Conservation (phyloP, 2,329 filamentous ascomycete species). For the Fusarium torulosum region DNA sequence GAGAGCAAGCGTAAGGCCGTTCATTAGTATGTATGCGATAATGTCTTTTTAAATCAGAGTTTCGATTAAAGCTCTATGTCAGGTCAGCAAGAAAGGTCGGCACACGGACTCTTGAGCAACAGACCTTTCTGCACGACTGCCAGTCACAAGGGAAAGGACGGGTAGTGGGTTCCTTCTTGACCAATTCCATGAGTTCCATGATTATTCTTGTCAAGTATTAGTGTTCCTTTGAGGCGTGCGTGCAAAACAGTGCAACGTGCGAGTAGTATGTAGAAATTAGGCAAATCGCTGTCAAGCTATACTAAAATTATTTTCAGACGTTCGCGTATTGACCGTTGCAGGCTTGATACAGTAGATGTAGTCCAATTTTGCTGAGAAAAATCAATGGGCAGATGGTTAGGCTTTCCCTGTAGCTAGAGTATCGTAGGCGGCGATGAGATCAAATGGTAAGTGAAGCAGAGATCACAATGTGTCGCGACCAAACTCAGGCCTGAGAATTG, state of each 20-base stretch:
- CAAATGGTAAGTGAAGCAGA: slow-evolving; percentile 2
- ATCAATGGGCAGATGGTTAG: slow-evolving; percentile 3
- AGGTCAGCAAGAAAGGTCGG: slow-evolving; percentile 21
- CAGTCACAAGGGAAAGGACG: slow-evolving; percentile 75
- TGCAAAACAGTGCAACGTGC: slow-evolving; percentile 2
- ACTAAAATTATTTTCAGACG: slow-evolving; percentile 4
- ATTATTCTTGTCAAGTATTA: slow-evolving; percentile 13
- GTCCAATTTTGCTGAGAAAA: slow-evolving; percentile 1
- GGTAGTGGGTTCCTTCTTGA: slow-evolving; percentile 72
- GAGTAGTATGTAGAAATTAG: slow-evolving; percentile 1
- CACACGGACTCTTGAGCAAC: slow-evolving; percentile 35
- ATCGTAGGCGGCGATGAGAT: slow-evolving; percentile 18
- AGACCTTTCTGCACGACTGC: slow-evolving; percentile 71
- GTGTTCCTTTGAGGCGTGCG: background rate
- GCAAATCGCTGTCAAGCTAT: slow-evolving; percentile 32
- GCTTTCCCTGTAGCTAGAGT: slow-evolving; percentile 20
- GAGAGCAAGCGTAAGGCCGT: slow-evolving; percentile 72
- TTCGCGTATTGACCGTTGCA: slow-evolving; percentile 7
- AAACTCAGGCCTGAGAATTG: slow-evolving; percentile 2
- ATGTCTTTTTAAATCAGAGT: slow-evolving; percentile 77
- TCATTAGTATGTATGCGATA: slow-evolving; percentile 80
- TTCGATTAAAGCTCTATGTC: slow-evolving; percentile 76
- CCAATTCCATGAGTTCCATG: slow-evolving; percentile 74
- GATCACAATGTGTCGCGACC: slow-evolving; percentile 7
- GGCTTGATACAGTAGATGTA: slow-evolving; percentile 1